A percentile compares a stretch with the other conserved stretches of the same genome.
Evolutionary conservation across 495 filamentous ascomycete species (phyloP).

Genomic region (Neurospora terricola): DNA sequence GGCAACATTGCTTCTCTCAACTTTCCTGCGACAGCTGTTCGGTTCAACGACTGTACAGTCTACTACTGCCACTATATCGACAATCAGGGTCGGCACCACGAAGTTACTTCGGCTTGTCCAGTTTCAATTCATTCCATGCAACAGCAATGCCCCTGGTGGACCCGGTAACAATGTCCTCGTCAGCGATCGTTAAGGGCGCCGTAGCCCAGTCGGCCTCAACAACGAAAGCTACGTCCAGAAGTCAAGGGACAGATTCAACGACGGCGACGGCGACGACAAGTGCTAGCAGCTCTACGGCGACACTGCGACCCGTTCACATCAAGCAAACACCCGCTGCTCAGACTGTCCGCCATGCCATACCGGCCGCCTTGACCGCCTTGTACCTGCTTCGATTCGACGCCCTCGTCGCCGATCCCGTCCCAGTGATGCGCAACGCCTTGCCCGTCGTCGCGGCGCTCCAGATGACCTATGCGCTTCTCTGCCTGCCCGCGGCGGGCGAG

Average conservation of each 20-base stretch:
- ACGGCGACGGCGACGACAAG: conserved; percentile 2
- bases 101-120: background rate
- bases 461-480: conserved; percentile 55
- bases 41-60: background rate
- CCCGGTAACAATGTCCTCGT: conserved; percentile 21
- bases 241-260: background rate
- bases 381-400: conserved; percentile 51
- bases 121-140: background rate
- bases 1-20: background rate
- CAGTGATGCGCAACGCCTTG: conserved; percentile 50
- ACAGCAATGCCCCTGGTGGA: conserved; percentile 24
- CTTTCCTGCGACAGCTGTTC: background rate
- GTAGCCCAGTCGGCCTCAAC: background rate
- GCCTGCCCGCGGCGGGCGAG: conserved; percentile 58
- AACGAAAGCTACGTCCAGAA: background rate
- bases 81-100: background rate
- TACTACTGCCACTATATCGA: background rate
- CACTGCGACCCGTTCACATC: conserved; percentile 24
- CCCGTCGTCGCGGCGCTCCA: conserved; percentile 57
- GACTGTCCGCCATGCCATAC: conserved; percentile 22
- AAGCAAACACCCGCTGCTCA: conserved; percentile 23
- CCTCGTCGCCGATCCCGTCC: conserved; percentile 62
- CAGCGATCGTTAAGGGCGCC: conserved; percentile 10
- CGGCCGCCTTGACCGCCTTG: conserved; percentile 50
- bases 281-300: conserved; percentile 3